Percentiles rank a stretch among this genome's conserved stretches.
Conservation (phyloP, 345 rosid genomes). For the Eucalyptus polyanthemos region DNA sequence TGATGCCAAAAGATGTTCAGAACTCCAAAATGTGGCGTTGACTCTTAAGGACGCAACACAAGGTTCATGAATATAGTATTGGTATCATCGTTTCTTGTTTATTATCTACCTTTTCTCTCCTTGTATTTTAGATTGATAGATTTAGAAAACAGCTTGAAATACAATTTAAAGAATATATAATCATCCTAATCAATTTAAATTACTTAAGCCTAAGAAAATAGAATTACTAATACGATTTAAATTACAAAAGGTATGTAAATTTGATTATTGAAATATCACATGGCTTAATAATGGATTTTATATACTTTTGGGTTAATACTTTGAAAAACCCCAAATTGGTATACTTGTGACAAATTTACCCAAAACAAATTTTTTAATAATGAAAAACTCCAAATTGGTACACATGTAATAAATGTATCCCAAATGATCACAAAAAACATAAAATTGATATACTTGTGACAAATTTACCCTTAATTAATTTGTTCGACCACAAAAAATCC, state of each 20-base stretch:
- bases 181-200: not conserved
- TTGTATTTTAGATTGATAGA: not conserved
- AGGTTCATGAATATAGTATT: too few relatives aligned
- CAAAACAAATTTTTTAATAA: too few relatives aligned
- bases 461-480: too few relatives aligned
- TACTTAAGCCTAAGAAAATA: not conserved
- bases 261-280: not conserved
- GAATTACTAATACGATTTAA: not conserved
- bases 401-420: too few relatives aligned
- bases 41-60: not conserved
- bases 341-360: too few relatives aligned
- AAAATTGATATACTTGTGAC: too few relatives aligned
- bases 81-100: not conserved
- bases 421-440: too few relatives aligned
- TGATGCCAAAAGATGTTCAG: not conserved
- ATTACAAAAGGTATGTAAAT: not conserved
- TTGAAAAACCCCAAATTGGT: rapidly evolving
- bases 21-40: not conserved
- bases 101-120: not conserved
- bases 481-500: too few relatives aligned
- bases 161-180: not conserved
- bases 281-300: not conserved
- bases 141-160: not conserved
- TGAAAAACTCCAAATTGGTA: too few relatives aligned
- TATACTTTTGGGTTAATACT: rapidly evolving